These are phyloP conservation scores for Fraxinus velutina DNA, from an alignment of 305 asterid species.

Conservation along the genomic window DNA sequence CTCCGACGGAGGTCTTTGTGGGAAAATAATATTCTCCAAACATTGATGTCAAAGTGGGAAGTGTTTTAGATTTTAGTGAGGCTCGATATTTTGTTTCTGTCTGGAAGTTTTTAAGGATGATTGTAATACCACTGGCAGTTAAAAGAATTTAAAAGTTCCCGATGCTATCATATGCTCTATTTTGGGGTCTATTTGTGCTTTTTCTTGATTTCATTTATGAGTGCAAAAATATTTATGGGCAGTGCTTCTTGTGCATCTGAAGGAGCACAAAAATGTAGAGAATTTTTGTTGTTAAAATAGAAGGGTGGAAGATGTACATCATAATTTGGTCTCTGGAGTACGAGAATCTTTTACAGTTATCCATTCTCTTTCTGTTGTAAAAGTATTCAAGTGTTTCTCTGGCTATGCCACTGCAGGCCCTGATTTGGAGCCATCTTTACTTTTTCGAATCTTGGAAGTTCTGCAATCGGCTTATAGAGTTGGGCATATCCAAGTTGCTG, in stretches of 20 bases:
- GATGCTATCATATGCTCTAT: background rate
- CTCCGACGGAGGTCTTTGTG: background rate
- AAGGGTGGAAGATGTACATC: background rate
- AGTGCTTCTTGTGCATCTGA: slow-evolving; percentile 4
- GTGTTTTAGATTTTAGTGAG: background rate
- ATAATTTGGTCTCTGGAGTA: background rate
- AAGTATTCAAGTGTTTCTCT: slow-evolving; percentile 13
- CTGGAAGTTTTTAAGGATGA: background rate
- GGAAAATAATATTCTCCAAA: background rate
- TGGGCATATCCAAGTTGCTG: slow-evolving; percentile 71
- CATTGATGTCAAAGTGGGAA: background rate
- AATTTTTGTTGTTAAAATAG: background rate
- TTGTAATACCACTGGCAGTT: background rate
- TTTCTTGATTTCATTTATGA: background rate
- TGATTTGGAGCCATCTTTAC: slow-evolving; percentile 45
- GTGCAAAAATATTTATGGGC: background rate
- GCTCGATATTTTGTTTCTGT: background rate
- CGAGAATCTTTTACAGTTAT: background rate
- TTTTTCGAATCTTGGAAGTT: slow-evolving; percentile 65
- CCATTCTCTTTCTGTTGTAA: background rate
- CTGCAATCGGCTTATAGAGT: slow-evolving; percentile 67
- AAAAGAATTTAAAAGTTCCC: background rate
- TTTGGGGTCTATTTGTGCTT: background rate
- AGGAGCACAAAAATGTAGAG: slow-evolving; percentile 5
- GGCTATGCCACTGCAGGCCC: slow-evolving; percentile 48